Conservation (phyloP, 257 asterid genomes). For the Catharanthus roseus region DNA sequence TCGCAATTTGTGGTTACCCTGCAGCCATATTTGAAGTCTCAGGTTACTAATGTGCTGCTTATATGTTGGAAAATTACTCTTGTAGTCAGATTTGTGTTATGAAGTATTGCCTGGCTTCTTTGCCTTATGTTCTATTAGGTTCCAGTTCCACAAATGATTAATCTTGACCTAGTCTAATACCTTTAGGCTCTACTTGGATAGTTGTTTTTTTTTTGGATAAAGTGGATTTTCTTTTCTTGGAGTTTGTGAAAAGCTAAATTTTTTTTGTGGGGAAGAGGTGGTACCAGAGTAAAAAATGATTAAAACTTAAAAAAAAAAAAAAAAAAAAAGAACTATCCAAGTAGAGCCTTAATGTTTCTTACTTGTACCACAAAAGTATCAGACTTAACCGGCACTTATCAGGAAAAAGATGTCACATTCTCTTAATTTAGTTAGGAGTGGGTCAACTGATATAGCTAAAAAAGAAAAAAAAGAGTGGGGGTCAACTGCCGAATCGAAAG, state of each 20-base stretch:
- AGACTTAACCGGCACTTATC: not conserved
- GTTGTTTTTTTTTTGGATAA: too few relatives aligned
- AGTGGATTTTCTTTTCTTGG: too few relatives aligned
- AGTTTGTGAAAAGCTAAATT: too few relatives aligned
- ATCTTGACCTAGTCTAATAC: not conserved
- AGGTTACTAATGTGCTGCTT: slow-evolving; percentile 39
- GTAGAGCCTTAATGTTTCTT: not conserved
- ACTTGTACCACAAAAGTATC: not conserved
- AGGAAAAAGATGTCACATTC: not conserved
- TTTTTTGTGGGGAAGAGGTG: too few relatives aligned
- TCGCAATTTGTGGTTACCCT: slow-evolving; percentile 88
- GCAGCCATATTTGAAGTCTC: slow-evolving; percentile 92
- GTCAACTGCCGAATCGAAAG: not conserved
- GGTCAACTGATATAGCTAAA: not conserved
- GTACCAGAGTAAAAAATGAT: too few relatives aligned
- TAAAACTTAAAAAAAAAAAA: too few relatives aligned
- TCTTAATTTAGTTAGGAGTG: not conserved
- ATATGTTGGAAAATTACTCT: not conserved
- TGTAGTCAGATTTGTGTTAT: not conserved
- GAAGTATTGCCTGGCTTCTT: not conserved
- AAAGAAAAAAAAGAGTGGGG: too few relatives aligned
- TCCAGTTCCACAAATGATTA: not conserved
- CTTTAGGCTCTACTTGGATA: too few relatives aligned
- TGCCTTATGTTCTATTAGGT: not conserved
- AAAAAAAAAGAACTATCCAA: too few relatives aligned